Percentiles rank a stretch among this genome's conserved stretches.
Conservation (phyloP, 2,329 filamentous ascomycete species). For the Ophiostoma montium region DNA sequence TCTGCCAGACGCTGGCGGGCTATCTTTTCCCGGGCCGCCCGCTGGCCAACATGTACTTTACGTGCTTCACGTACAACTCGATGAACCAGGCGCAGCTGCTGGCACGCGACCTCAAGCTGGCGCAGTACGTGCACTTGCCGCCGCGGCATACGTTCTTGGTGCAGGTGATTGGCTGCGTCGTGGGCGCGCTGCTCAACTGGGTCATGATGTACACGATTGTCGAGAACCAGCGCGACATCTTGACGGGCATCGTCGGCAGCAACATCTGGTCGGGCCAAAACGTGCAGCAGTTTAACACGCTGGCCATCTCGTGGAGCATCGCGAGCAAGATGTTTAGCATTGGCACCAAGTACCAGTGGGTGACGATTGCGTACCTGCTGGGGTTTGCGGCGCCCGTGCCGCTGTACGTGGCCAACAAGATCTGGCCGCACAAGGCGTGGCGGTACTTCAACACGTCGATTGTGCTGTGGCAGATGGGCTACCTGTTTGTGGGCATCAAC, state of each 20-base stretch:
- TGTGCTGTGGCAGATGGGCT: constrained; percentile 10
- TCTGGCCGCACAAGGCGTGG: constrained; percentile 35
- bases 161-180: constrained; percentile 24
- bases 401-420: constrained; percentile 37
- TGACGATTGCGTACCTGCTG: constrained; percentile 33
- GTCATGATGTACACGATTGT: constrained; percentile 28
- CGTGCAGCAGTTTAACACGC: constrained; percentile 22
- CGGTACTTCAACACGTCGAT: constrained; percentile 42
- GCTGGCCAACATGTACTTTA: constrained; percentile 31
- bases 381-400: constrained; percentile 30
- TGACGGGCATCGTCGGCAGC: constrained; percentile 22
- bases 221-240: constrained; percentile 21
- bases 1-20: constrained; percentile 34
- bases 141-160: constrained; percentile 30
- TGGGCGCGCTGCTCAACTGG: constrained; percentile 30
- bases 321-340: constrained; percentile 26
- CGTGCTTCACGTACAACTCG: constrained; percentile 21
- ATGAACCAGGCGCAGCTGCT: constrained; percentile 21
- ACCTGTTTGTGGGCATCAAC: constrained; percentile 25
- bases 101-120: constrained; percentile 23
- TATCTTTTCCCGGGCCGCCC: constrained; percentile 28
- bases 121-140: constrained; percentile 23
- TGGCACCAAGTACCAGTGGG: constrained; percentile 53
- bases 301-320: constrained; percentile 9
- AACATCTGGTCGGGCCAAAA: constrained; percentile 26